A percentile compares a stretch with the other conserved stretches of the same genome.
These are phyloP conservation scores for Parathielavia hyrcaniae DNA, from an alignment of 495 filamentous ascomycete species.

Conservation along the genomic window DNA sequence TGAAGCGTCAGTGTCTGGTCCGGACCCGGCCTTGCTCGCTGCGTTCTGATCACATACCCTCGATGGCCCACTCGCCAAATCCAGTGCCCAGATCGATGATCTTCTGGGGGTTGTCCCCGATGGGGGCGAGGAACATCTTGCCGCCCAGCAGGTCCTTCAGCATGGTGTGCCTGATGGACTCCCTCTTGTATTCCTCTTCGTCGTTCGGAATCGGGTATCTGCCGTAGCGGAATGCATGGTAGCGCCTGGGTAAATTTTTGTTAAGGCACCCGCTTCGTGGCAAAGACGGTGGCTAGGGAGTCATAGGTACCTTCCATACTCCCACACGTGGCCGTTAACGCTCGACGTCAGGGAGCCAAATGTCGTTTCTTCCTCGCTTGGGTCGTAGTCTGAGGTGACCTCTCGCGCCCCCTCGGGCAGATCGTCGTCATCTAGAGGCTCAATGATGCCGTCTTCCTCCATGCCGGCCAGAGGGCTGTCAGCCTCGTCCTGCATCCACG, in stretches of 20 bases:
- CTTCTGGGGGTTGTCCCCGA: conserved; percentile 49
- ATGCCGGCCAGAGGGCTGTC: conserved; percentile 16
- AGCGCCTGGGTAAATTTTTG: conserved; percentile 25
- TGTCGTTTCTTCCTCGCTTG: conserved; percentile 23
- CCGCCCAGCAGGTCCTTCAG: conserved; percentile 53
- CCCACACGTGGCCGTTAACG: conserved; percentile 33
- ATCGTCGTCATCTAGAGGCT: conserved; percentile 19
- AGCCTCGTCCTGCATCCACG: conserved; percentile 8
- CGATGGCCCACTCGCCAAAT: conserved; percentile 57
- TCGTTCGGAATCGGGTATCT: conserved; percentile 38
- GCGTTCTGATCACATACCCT: conserved; percentile 39
- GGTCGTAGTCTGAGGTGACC: conserved; percentile 33
- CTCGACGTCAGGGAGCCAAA: conserved; percentile 34
- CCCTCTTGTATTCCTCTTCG: conserved; percentile 34
- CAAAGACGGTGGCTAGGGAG: neutral
- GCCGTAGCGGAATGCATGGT: conserved; percentile 32
- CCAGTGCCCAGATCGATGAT: conserved; percentile 67
- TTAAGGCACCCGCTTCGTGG: neutral
- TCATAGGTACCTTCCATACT: conserved; percentile 31
- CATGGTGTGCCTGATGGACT: conserved; percentile 53
- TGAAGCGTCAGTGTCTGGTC: neutral
- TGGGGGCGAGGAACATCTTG: conserved; percentile 54
- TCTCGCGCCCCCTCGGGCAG: conserved; percentile 14
- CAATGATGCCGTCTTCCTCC: conserved; percentile 26
- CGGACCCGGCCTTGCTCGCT: conserved; percentile 13